Evolutionary conservation across 257 asterid species (phyloP), one percentile per base, ranked within the genome.

Genomic region (Solanum arcanum): DNA sequence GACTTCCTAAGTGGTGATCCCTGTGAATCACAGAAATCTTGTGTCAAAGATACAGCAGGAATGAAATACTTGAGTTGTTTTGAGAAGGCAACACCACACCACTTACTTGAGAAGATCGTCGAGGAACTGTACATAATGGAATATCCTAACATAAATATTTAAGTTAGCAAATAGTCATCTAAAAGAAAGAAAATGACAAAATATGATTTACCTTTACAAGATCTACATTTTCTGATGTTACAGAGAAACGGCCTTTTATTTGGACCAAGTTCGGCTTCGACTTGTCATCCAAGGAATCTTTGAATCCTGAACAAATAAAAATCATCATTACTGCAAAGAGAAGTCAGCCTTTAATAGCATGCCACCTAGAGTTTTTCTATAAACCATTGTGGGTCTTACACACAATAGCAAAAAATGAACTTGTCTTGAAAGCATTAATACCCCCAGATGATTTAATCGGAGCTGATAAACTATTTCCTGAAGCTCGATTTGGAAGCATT

Each of bases 381-480:
- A 47, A 80, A 47, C 44, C 18, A 29, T 47, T 25, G 81, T 11
- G 42, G 35, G 52, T 62, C 64, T 14, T 69, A 49, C 87, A 86
- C 83, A 31, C 83, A 72, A 73, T 25, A 70, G 68, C 44, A 80
- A 80, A 80, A 80, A 78, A 80, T 80, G 86, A 86, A 76, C 42
- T 87, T 47, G 73, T 77, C 78, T 82, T 66, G 84, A 80, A 64
- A 66, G 86, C 85, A 66, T 81, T 91, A 29, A 44, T 80, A 97
- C 99, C 99, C 92, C 98, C 99, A 35, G 99, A 96, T 21, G 99
- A 94, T 89, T 96, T 96, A 75, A 97, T 97, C 64, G 99, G 99
- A 89, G 99, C 99, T 56, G 99, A 97, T 90, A 97, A 94, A 91
- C 99, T 97, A 91, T 97, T 97, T 87, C 95, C 98, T 56, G 99